Base-by-base conservation (phyloP, 139 green algal genomes). In the Coelastrella sp. region DNA sequence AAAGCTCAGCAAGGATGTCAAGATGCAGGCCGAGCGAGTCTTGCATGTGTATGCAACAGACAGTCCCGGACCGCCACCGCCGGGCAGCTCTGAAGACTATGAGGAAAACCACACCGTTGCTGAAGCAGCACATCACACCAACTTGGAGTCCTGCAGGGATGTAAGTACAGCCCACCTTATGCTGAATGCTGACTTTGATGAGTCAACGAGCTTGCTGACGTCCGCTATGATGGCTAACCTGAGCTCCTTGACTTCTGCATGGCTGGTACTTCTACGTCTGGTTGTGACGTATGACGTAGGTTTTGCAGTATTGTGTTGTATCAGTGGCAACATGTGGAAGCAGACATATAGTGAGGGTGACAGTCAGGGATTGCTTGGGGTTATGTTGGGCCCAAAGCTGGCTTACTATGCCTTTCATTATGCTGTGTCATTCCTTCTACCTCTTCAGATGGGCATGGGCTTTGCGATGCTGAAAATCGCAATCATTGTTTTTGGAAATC, bases 371-470 rank as follows among this genome's bases (percentile, higher is more conserved):
- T 37, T 63, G n/a, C 23, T 79, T 1, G 41, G 71, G 11, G 6
- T 0, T 3, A 13, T 63, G 23, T 23, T 79, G 6, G 71, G 71
- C 8, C 43, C 41, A 5, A 62, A 41, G 25, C 41, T 62, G 25
- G 71, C 38, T 25, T 60, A 62, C 41, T 63, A 41, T 79, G 71
- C 43, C 19, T 79, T 60, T n/a, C 50, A 50, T 30, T 41, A 60
- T 53, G 71, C n/a, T n/a, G 71, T 50, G 27, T 48, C 38, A 15
- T 62, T 30, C 23, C 41, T 79, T 41, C n/a, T 79, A 50, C 48
- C 71, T 30, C 27, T 79, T 41, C 71, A 79, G 41, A 79, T 79
- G 71, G 71, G 48, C 11, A 63, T 79, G 1, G 71, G 21, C 23
- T 79, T 63, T 50, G 45, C 71, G 3, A 19, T 62, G 5, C 3